Evolutionary conservation across 257 asterid species (phyloP).

Genomic region (Lithospermum erythrorhizon): DNA sequence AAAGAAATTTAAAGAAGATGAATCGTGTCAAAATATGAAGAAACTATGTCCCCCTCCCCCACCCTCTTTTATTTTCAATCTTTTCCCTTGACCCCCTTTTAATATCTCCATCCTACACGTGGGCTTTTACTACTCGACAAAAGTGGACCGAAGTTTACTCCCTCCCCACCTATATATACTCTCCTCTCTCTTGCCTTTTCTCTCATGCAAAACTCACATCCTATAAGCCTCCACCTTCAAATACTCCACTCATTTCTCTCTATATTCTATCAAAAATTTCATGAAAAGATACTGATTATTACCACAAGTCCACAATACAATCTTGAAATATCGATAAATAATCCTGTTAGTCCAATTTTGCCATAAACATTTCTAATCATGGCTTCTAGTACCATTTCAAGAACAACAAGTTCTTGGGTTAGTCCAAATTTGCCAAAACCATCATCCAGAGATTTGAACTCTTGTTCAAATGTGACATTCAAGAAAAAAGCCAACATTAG

Average conservation of each 20-base stretch:
- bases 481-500: conserved; percentile 12
- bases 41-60: conserved; percentile 22
- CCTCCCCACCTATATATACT: conserved; percentile 34
- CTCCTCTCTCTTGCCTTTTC: conserved; percentile 13
- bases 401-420: conserved; percentile 30
- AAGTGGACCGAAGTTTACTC: conserved; percentile 38
- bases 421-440: conserved; percentile 22
- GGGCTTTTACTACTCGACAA: conserved; percentile 42
- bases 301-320: conserved; percentile 3
- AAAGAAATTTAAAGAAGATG: not conserved
- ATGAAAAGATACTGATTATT: not conserved
- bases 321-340: too few relatives aligned
- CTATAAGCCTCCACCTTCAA: conserved; percentile 2
- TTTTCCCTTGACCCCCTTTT: conserved; percentile 13
- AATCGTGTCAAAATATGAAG: conserved; percentile 34
- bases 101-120: conserved; percentile 51
- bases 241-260: conserved; percentile 3
- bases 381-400: conserved; percentile 26
- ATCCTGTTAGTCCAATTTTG: too few relatives aligned
- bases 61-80: conserved; percentile 10
- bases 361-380: too few relatives aligned
- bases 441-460: conserved; percentile 9
- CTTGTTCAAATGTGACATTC: conserved; percentile 9
- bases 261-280: conserved; percentile 4
- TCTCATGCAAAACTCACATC: conserved; percentile 14